Evolutionary conservation across 805 yeast genomes (phyloP), one percentile per base, ranked within the genome.

Genomic region (Torulaspora quercuum): DNA sequence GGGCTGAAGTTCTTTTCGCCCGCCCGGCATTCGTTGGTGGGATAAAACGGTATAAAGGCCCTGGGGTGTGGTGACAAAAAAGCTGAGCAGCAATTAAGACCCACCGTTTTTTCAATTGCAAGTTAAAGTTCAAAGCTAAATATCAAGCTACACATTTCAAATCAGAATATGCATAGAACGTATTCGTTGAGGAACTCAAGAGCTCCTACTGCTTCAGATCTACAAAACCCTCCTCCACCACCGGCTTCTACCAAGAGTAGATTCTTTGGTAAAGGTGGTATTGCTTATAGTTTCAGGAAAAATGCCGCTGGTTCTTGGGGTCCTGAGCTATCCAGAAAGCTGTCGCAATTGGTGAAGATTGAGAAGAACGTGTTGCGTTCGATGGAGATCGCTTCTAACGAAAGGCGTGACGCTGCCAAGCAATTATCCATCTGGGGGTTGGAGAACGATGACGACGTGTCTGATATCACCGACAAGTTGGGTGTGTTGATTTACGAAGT

Each of bases 191-290:
- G 98, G 78, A 80, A 88, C 55, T 65, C 82, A 39, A 84, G 95
- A 68, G 97, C 97, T 25, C 98, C 98, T 45, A 89, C 98, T 40
- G 97, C 97, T 43, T 78, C 95, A 50, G 96, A 90, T 69, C 68
- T 90, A 67, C 89, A 82, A 63, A 75, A 84, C 33, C 97, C 97
- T 21, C 97, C 97, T 31, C 97, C 97, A 49, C 81, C 95, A 26
- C 80, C 96, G 20, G 70, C 95, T 37, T 83, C 97, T 57, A 87
- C 87, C 71, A 56, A 73, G 43, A 76, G 80, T 54, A 80, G 80
- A 58, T 90, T 89, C 70, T 90, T 92, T 58, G 97, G 97, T 58
- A 79, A 80, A 64, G 87, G 89, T 39, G 70, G 70, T 29, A 44
- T 68, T 23, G 72, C 72, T 30, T 73, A 76, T 39, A 59, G 75